A percentile compares a stretch with the other conserved stretches of the same genome.
These are phyloP conservation scores for Neobulgaria alba DNA, from an alignment of 2,329 filamentous ascomycete genomes.

Conservation along the genomic window DNA sequence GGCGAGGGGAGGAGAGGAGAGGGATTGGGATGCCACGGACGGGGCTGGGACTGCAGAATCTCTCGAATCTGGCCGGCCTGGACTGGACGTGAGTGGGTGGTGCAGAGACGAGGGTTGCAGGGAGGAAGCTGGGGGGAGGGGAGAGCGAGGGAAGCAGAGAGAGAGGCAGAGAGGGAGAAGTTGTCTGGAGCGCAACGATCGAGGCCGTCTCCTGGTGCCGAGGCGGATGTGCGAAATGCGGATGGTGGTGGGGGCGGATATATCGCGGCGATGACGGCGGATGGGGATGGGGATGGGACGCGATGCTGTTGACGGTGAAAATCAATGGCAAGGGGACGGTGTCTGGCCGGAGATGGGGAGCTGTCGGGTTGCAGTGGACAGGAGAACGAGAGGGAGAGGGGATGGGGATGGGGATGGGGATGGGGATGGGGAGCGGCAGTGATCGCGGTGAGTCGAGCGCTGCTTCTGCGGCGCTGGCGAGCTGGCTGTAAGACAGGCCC, in stretches of 20 bases:
- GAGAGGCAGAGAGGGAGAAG: not conserved
- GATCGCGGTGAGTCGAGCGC: not conserved
- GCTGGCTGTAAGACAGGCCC: too few species aligned
- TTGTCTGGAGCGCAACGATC: constrained; percentile 2
- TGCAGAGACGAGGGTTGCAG: constrained; percentile 1
- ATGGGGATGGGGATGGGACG: not conserved
- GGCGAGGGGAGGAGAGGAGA: constrained; percentile 3
- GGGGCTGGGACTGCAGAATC: not conserved
- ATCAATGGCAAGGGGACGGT: not conserved
- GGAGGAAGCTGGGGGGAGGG: not conserved
- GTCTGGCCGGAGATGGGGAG: not conserved
- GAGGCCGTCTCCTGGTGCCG: not conserved
- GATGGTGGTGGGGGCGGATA: not conserved
- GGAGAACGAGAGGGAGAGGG: not conserved
- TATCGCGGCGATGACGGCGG: not conserved
- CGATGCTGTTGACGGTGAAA: not conserved
- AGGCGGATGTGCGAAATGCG: not conserved
- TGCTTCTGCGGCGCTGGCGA: too few species aligned
- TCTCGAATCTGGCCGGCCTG: too few species aligned
- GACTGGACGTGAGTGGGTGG: not conserved
- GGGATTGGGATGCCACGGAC: not conserved
- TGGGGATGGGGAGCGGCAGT: not conserved
- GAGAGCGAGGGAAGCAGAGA: constrained; percentile 1
- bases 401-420: not conserved
- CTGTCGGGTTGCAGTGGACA: constrained; percentile 5